These are phyloP conservation scores for Vitis hybrid DNA, from an alignment of 177 flowering plant species.

Conservation along the genomic window DNA sequence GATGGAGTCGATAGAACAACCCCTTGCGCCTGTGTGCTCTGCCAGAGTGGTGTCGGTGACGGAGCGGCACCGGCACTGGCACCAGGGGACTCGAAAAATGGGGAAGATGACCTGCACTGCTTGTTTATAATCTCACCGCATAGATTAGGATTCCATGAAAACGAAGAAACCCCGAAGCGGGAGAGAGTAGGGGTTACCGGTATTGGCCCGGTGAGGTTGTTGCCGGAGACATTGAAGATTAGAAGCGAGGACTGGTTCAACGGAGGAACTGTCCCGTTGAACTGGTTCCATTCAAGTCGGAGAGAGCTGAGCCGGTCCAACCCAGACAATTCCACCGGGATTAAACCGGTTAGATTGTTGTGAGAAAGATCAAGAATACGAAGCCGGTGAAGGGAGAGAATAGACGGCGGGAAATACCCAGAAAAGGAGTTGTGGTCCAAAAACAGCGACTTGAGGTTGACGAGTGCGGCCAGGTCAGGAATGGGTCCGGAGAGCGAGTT, in stretches of 20 bases:
- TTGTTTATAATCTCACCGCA: slow-evolving; percentile 39
- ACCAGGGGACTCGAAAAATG: slow-evolving; percentile 27
- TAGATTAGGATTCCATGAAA: slow-evolving; percentile 25
- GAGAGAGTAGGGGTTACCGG: slow-evolving; percentile 35
- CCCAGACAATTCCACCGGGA: slow-evolving; percentile 18
- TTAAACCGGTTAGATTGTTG: slow-evolving; percentile 28
- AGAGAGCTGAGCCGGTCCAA: slow-evolving; percentile 28
- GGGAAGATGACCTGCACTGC: slow-evolving; percentile 21
- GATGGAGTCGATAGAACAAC: slow-evolving; percentile 17
- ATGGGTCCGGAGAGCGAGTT: slow-evolving; percentile 48
- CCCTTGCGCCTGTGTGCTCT: slow-evolving; percentile 23
- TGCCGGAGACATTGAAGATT: slow-evolving; percentile 35
- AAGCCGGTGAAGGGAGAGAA: slow-evolving; percentile 30
- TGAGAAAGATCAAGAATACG: slow-evolving; percentile 26
- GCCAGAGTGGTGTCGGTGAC: slow-evolving; percentile 18
- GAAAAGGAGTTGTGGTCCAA: slow-evolving; percentile 31
- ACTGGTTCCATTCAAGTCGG: slow-evolving; percentile 29
- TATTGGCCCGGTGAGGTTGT: slow-evolving; percentile 34
- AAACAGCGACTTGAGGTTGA: slow-evolving; percentile 32
- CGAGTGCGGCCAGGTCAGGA: slow-evolving; percentile 37
- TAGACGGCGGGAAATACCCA: slow-evolving; percentile 34
- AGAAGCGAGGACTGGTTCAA: slow-evolving; percentile 34
- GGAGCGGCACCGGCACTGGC: background rate
- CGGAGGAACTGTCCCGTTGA: slow-evolving; percentile 38
- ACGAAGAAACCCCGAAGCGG: slow-evolving; percentile 31